Base-by-base conservation (phyloP, 179 eudicot species). In the Beta lomatogona region DNA sequence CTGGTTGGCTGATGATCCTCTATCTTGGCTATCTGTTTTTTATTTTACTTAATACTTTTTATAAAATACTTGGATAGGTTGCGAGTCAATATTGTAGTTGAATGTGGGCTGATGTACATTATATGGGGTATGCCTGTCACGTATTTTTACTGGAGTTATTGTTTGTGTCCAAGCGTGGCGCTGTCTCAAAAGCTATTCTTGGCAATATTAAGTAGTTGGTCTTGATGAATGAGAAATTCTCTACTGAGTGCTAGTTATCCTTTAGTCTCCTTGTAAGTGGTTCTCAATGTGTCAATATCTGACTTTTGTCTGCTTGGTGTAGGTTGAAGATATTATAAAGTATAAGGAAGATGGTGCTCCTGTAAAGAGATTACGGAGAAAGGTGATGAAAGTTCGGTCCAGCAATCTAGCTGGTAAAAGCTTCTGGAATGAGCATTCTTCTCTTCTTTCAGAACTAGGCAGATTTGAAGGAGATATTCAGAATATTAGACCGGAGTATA, bases 251-350 rank as follows among this genome's bases (percentile, higher is more conserved):
- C 22, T 63, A 53, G 1, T 19, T 19, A 8, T 45, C 53, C 28
- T 9, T 18, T 2, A 7, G 54, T 71, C 25, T 58, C 10, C 50
- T 66, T 83, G 16, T 64, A 75, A 68, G 59, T 75, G 80, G 8
- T 72, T 64, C 67, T 14, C 4, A 70, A 9, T 21, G 18, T 36
- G 13, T 3, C 77, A 80, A 44, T 45, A 19, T 55, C 22, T 64
- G 57, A 44, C n/a, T 60, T 60, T 69, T 64, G 31, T 48, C 53
- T 15, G 59, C 46, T 55, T 77, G 45, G 59, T 80, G 46, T 82
- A 92, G 97, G 87, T 88, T 69, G 93, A 92, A 83, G 91, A 89
- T 84, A 86, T 89, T 85, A 88, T 91, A n/a, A 92, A 95, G 88
- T 83, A 86, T 79, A 82, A 77, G 66, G 87, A 85, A 31, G 87